Evolutionary conservation across 257 asterid genomes (phyloP), one percentile per base, ranked within the genome.

Genomic region (Solanum bulbocastanum): DNA sequence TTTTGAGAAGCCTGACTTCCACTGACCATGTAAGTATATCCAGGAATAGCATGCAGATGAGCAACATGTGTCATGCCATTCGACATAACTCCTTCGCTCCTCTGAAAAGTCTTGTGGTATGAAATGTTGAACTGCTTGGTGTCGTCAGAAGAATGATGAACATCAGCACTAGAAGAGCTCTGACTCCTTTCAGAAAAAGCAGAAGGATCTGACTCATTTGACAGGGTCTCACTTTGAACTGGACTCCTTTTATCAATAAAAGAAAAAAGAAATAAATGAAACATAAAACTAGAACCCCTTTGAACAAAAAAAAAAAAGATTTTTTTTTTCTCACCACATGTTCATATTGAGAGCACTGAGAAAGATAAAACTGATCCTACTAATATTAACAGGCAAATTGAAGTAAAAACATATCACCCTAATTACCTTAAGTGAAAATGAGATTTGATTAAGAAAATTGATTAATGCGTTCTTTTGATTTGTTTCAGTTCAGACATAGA

Each of bases 151-250:
- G 92, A 88, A 69, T 89, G 91, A 83, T 52, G 90, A 89, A 86
- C 74, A 83, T 94, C 96, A 68, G 89, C 92, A 89, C 91, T 92
- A 40, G 92, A 82, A 87, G 90, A 90, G 83, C 88, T 87, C 62
- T 76, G 92, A 88, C 91, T 91, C 91, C 88, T 89, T 66, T 90
- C 97, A 36, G 95, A 92, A 89, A 91, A 93, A 89, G 90, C 94
- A 37, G 95, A 87, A 74, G 98, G 98, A 88, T 96, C 95, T 60
- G 95, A 87, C 89, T 94, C 98, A 88, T 91, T 93, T 8, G 96
- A 94, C 75, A 93, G 58, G 82, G 94, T 89, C 37, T 91, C 96
- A 72, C 98, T 94, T 62, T 91, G 96, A 36, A 91, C 93, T 86
- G 96, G 96, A 92, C 95, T 95, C 98, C 98, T 95, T 83, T 30